Conservation (phyloP, 768 basidiomycete genomes). For the Megacollybia marginata region DNA sequence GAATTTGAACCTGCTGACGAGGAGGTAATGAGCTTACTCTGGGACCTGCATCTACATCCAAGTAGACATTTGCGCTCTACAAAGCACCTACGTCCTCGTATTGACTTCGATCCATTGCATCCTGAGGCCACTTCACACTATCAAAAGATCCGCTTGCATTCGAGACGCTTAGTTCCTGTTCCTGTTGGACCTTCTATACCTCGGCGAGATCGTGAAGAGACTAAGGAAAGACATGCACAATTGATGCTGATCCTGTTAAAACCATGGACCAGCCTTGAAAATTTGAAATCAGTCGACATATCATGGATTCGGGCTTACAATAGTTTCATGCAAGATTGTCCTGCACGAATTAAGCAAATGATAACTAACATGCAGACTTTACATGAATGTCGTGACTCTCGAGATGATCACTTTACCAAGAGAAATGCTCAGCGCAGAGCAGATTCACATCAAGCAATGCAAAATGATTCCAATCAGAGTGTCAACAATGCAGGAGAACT, state of each 20-base stretch:
- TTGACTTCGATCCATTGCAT: not conserved
- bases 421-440: conserved; percentile 14
- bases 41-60: not conserved
- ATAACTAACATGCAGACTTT: conserved; percentile 5
- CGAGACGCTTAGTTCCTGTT: not conserved
- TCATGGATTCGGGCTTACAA: conserved; percentile 2
- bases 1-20: not conserved
- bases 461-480: too few species aligned
- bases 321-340: not conserved
- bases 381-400: conserved; percentile 3
- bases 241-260: conserved; percentile 3
- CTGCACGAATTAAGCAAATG: not conserved
- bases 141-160: not conserved
- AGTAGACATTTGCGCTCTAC: not conserved
- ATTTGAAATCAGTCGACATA: not conserved
- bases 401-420: conserved; percentile 18
- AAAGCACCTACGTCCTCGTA: not conserved
- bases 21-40: not conserved
- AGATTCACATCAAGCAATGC: not conserved
- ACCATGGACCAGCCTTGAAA: not conserved
- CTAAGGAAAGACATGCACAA: not conserved
- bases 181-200: not conserved
- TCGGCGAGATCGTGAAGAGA: not conserved
- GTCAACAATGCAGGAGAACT: not conserved
- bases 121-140: not conserved